These are phyloP conservation scores for Trichoderma pleuroti DNA, from an alignment of 2,329 filamentous ascomycete species.

Conservation along the genomic window DNA sequence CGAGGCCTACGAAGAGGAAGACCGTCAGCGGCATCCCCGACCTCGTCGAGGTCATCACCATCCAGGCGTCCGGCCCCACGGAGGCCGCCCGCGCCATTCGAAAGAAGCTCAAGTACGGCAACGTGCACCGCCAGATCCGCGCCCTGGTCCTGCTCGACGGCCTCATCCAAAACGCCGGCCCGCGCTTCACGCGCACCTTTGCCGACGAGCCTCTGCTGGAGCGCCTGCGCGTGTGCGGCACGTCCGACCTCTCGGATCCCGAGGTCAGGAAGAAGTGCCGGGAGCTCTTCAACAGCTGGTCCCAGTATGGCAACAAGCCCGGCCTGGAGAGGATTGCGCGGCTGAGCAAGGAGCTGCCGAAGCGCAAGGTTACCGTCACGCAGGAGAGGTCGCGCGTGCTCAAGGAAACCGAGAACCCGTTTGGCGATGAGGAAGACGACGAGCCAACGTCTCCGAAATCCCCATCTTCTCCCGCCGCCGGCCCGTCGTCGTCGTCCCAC, in stretches of 20 bases:
- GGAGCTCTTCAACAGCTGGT: conserved; percentile 83
- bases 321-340: conserved; percentile 77
- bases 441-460: conserved; percentile 36
- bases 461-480: conserved; percentile 25
- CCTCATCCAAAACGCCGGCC: conserved; percentile 89
- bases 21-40: conserved; percentile 89
- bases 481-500: conserved; percentile 21
- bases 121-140: conserved; percentile 84
- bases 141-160: conserved; percentile 87
- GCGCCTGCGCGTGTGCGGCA: conserved; percentile 81
- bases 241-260: conserved; percentile 77
- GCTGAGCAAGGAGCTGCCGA: conserved; percentile 68
- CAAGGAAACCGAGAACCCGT: conserved; percentile 73
- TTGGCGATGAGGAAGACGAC: conserved; percentile 63
- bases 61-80: conserved; percentile 79
- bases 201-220: conserved; percentile 90
- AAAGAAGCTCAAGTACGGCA: conserved; percentile 99
- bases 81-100: conserved; percentile 89
- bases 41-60: conserved; percentile 86
- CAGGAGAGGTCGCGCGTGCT: conserved; percentile 81
- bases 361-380: conserved; percentile 66
- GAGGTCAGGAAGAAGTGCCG: conserved; percentile 87
- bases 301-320: conserved; percentile 75
- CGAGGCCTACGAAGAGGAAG: conserved; percentile 86
- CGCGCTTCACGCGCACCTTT: conserved; percentile 81